Conservation (phyloP, 768 basidiomycete species). For the Chalciporus chontae region DNA sequence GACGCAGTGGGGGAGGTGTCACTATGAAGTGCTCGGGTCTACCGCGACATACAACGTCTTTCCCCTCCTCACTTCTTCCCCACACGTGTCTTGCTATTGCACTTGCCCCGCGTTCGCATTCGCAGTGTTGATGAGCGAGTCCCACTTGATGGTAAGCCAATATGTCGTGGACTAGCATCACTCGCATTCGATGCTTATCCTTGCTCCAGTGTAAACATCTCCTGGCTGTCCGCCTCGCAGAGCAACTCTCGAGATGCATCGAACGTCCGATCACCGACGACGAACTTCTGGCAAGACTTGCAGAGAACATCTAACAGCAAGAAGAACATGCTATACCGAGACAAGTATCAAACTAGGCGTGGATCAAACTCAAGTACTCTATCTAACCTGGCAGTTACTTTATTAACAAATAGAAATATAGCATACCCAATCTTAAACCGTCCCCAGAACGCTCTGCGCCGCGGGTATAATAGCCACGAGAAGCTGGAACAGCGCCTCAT, state of each 20-base stretch:
- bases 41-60: slow-evolving; percentile 59
- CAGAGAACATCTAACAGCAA: slow-evolving; percentile 13
- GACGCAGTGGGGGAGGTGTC: slow-evolving; percentile 52
- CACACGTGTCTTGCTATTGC: slow-evolving; percentile 53
- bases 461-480: slow-evolving; percentile 4
- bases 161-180: not conserved
- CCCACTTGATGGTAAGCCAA: slow-evolving; percentile 58
- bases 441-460: slow-evolving; percentile 9
- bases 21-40: slow-evolving; percentile 69
- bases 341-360: slow-evolving; percentile 14
- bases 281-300: slow-evolving; percentile 41
- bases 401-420: slow-evolving; percentile 28
- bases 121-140: slow-evolving; percentile 54
- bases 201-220: slow-evolving; percentile 73
- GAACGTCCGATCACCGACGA: slow-evolving; percentile 45
- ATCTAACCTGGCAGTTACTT: not conserved
- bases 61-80: slow-evolving; percentile 42
- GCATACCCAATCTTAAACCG: slow-evolving; percentile 10
- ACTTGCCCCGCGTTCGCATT: slow-evolving; percentile 73
- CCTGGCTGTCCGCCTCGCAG: slow-evolving; percentile 61
- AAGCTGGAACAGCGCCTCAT: slow-evolving; percentile 1
- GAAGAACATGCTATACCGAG: not conserved
- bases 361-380: slow-evolving; percentile 10
- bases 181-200: slow-evolving; percentile 3
- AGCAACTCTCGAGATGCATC: slow-evolving; percentile 47